Conservation (phyloP, 2,329 filamentous ascomycete genomes). For the Cadophora luteo-olivacea region DNA sequence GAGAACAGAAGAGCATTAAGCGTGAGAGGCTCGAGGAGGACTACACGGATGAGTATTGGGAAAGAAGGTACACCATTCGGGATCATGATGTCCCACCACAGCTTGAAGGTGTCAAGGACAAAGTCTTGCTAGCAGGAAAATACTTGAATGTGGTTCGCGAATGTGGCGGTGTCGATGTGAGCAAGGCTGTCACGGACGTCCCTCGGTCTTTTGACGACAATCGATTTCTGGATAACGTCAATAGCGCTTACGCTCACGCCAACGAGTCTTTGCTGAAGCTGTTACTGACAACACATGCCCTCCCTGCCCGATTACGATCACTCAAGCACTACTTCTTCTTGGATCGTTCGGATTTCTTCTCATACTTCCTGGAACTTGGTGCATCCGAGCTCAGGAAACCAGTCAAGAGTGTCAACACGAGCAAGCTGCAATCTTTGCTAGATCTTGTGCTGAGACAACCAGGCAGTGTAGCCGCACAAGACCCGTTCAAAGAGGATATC, state of each 20-base stretch:
- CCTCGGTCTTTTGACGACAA: constrained; percentile 91
- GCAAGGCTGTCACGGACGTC: constrained; percentile 86
- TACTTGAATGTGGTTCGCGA: constrained; percentile 98
- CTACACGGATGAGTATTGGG: constrained; percentile 99
- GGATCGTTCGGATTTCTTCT: constrained; percentile 96
- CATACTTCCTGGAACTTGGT: constrained; percentile 93
- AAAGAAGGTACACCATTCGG: constrained; percentile 93
- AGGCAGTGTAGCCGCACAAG: constrained; percentile 89
- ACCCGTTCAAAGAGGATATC: constrained; percentile 98
- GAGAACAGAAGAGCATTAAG: constrained; percentile 94
- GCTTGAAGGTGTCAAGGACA: constrained; percentile 88
- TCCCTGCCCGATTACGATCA: constrained; percentile 85
- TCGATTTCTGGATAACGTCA: constrained; percentile 94
- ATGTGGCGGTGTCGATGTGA: constrained; percentile 94
- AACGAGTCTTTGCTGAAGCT: constrained; percentile 93
- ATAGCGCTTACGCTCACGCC: constrained; percentile 91
- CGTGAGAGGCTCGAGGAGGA: constrained; percentile 91
- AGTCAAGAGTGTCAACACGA: constrained; percentile 85
- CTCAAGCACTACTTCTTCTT: constrained; percentile 99
- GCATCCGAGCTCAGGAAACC: constrained; percentile 89
- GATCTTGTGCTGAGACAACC: constrained; percentile 96
- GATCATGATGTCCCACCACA: constrained; percentile 92
- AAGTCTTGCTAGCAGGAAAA: constrained; percentile 93
- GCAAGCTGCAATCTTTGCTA: constrained; percentile 93
- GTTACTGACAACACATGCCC: constrained; percentile 88